Conservation (phyloP, 106 monocot species). For the Dendrobium catenatum region DNA sequence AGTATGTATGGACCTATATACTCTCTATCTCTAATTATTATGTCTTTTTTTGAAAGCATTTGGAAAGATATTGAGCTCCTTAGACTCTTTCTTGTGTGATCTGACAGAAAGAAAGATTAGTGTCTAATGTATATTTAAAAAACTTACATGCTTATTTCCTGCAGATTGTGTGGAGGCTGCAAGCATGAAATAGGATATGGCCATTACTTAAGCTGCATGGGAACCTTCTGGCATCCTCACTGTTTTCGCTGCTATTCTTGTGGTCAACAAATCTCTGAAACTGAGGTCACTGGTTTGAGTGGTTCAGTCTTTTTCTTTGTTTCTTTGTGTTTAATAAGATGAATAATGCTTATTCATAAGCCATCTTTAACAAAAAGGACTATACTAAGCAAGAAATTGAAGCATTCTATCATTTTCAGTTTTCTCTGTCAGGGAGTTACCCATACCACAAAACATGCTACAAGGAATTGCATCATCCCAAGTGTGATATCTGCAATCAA, state of each 20-base stretch:
- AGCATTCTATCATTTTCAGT: conserved; percentile 38
- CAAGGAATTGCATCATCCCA: conserved; percentile 90
- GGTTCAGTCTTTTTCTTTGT: not conserved
- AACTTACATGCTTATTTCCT: not conserved
- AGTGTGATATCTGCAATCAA: conserved; percentile 91
- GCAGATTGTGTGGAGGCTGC: conserved; percentile 80
- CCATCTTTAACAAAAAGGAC: not conserved
- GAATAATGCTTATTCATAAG: not conserved
- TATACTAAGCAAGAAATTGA: not conserved
- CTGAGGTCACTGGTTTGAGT: conserved; percentile 43
- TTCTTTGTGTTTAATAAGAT: not conserved
- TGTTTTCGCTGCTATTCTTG: conserved; percentile 80
- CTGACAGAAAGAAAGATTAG: not conserved
- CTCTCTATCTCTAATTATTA: not conserved
- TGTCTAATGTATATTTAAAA: not conserved
- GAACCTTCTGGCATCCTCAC: conserved; percentile 83
- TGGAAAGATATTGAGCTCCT: not conserved
- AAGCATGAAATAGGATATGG: conserved; percentile 87
- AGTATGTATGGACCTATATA: not conserved
- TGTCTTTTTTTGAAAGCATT: not conserved
- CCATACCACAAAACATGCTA: conserved; percentile 88
- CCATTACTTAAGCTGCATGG: conserved; percentile 94
- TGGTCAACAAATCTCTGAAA: conserved; percentile 58
- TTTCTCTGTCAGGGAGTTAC: conserved; percentile 71
- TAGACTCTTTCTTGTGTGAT: not conserved